Conservation (phyloP, 192 early-diverging fungal genomes). For the Geranomyces variabilis region DNA sequence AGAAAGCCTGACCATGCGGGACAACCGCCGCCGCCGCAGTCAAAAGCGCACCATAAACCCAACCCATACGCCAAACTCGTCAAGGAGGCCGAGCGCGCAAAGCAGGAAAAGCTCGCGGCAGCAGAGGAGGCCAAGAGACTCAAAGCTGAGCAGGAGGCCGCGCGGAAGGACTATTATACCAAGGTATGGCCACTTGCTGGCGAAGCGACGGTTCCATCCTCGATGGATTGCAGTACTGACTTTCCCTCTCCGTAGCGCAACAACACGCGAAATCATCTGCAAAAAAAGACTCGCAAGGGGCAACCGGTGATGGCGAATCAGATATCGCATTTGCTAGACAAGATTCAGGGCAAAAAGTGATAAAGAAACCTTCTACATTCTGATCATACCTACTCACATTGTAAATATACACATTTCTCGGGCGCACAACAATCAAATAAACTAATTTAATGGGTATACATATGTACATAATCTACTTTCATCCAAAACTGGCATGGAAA, state of each 20-base stretch:
- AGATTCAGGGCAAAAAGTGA: constrained; percentile 34
- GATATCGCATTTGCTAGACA: constrained; percentile 38
- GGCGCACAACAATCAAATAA: too few relatives aligned
- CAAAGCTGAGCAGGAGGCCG: constrained; percentile 11
- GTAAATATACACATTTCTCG: too few relatives aligned
- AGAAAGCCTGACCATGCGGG: background rate
- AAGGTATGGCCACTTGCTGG: constrained; percentile 19
- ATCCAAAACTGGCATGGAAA: too few relatives aligned
- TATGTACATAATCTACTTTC: too few relatives aligned
- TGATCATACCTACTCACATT: too few relatives aligned
- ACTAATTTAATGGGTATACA: too few relatives aligned
- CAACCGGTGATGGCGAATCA: constrained; percentile 48
- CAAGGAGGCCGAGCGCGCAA: constrained; percentile 5
- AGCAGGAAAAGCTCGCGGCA: constrained; percentile 26
- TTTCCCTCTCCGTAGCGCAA: constrained; percentile 27
- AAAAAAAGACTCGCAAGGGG: constrained; percentile 41
- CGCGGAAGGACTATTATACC: constrained; percentile 27
- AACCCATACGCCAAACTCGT: constrained; percentile 31
- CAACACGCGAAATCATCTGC: constrained; percentile 15
- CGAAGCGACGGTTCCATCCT: too few relatives aligned
- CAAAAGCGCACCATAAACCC: constrained; percentile 13
- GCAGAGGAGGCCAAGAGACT: constrained; percentile 22
- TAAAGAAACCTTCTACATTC: too few relatives aligned
- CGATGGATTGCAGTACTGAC: too few relatives aligned
- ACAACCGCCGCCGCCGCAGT: background rate